Base-by-base conservation (phyloP, 352 stramenopile genomes). In the Pythium grandisporangium region DNA sequence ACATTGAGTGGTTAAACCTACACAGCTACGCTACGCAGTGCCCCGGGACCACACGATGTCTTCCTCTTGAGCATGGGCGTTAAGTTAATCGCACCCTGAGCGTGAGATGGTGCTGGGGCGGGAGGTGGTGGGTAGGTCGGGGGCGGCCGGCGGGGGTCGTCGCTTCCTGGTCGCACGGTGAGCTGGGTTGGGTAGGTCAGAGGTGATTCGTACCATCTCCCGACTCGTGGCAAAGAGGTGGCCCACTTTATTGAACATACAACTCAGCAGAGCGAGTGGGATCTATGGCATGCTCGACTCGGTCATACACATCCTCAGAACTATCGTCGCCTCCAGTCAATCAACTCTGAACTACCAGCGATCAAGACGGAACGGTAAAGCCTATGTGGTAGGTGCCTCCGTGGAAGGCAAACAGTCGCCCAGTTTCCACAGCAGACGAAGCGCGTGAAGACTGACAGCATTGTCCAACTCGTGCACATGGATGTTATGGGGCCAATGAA, bases 221-320 rank as follows among this genome's bases (percentile, higher is more conserved):
- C 24, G 7, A n/a, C 41, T 25, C 17, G 27, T 20, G 41, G 22
- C n/a, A 11, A 24, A 6, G 3, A 39, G 4, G 16, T 30, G 5
- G 19, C 32, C 25, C 24, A 10, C 20, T 16, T 34, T 30, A 22
- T 45, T 45, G 38, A 30, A 19, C 23, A 45, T 24, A 30, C 8
- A 6, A n/a, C 23, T 14, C 6, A 7, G 11, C 13, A 42, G 10
- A 42, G 25, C 14, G 26, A 40, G 29, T 50, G 42, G 42, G 42
- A 40, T 27, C 42, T 40, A 17, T 50, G 30, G 30, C 42, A 50
- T 29, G 42, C 26, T 10, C 34, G 30, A 33, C 23, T 42, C 11
- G 26, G 29, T 13, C 32, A 40, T 27, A 30, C 26, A 14, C 23
- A 25, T 27, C 26, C 22, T 12, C 12, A 6, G 30, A 7, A 34